phyloP scores from a whole-genome alignment of 2,329 filamentous ascomycete genomes.

The Cercospora janseana region DNA sequence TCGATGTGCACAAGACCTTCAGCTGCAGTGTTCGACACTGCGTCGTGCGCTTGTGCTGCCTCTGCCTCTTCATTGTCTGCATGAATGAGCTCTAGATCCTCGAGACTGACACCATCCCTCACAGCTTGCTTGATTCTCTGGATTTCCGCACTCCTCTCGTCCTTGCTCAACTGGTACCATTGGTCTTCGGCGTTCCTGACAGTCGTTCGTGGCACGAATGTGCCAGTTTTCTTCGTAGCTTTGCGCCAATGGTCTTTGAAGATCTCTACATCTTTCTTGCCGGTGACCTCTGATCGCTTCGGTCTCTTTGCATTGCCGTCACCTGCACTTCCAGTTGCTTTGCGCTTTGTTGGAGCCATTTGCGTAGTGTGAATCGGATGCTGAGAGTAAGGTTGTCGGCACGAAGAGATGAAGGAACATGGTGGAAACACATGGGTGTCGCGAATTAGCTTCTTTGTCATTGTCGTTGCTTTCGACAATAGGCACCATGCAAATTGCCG shows the following conservation, averaged over 20 bases:
- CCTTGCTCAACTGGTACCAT: neutral
- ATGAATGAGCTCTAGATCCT: neutral
- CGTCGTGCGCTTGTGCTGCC: neutral
- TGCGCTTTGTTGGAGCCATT: constrained; percentile 10
- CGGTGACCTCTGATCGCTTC: too few species aligned
- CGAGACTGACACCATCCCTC: neutral
- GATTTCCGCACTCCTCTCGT: neutral
- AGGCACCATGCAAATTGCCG: too few species aligned
- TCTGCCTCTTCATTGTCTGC: neutral
- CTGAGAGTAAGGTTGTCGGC: too few species aligned
- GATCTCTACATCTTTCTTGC: neutral
- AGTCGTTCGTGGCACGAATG: neutral
- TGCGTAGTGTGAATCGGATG: too few species aligned
- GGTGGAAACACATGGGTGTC: too few species aligned
- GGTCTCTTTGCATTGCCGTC: neutral
- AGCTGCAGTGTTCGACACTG: neutral
- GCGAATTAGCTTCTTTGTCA: too few species aligned
- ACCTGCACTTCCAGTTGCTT: neutral
- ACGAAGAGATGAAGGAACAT: too few species aligned
- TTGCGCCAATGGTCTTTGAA: constrained; percentile 2
- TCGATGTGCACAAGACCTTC: too few species aligned
- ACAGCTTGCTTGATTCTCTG: neutral
- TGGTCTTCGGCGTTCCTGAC: neutral
- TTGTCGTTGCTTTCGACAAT: too few species aligned
- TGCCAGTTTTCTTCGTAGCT: neutral